phyloP scores from a whole-genome alignment of 208 protist species.

The Blechomonas ayalai region DNA sequence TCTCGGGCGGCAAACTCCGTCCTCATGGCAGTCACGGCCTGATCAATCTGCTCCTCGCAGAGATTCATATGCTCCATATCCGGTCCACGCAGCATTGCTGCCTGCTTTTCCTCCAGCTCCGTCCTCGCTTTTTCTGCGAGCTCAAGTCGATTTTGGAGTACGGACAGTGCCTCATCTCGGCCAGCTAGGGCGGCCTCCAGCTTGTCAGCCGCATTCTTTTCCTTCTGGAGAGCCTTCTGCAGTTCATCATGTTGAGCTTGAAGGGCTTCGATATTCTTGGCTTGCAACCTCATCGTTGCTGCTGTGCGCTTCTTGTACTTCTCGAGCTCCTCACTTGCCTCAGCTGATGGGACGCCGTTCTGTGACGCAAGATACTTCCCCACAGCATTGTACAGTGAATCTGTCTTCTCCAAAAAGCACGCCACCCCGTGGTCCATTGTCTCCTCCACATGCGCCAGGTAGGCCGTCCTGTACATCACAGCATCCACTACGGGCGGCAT shows the following conservation, averaged over 20 bases:
- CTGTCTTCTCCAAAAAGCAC: too few relatives aligned
- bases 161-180: slow-evolving; percentile 30
- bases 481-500: too few relatives aligned
- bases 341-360: too few relatives aligned
- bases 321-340: slow-evolving; percentile 8
- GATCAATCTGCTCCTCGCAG: slow-evolving; percentile 41
- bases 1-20: slow-evolving; percentile 44
- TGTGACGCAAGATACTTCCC: background rate
- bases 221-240: slow-evolving; percentile 19
- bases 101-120: slow-evolving; percentile 18
- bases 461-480: too few relatives aligned
- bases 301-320: slow-evolving; percentile 28
- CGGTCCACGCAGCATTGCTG: slow-evolving; percentile 6
- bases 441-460: too few relatives aligned
- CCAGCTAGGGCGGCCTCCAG: slow-evolving; percentile 21
- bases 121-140: slow-evolving; percentile 19
- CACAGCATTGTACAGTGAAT: too few relatives aligned
- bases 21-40: slow-evolving; percentile 26
- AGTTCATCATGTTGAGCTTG: slow-evolving; percentile 38
- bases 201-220: slow-evolving; percentile 26
- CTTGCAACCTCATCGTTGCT: slow-evolving; percentile 36
- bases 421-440: too few relatives aligned
- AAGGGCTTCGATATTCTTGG: slow-evolving; percentile 42
- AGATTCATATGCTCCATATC: slow-evolving; percentile 58
- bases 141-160: slow-evolving; percentile 32